Evolutionary conservation across 208 protist genomes (phyloP).

Genomic region (Trypanosoma cruzi): DNA sequence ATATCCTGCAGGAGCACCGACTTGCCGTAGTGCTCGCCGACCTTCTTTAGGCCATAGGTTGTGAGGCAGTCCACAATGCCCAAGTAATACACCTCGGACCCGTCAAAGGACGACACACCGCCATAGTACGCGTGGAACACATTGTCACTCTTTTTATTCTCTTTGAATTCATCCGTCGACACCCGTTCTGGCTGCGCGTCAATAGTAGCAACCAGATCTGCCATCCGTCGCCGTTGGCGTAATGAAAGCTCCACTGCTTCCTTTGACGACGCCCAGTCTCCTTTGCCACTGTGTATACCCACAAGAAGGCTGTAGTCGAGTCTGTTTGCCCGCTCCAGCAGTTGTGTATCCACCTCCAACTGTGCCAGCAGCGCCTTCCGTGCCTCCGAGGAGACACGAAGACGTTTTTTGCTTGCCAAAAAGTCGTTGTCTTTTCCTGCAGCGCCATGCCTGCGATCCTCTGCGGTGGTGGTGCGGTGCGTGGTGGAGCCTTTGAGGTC

Average conservation of each 20-base stretch:
- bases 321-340: constrained; percentile 24
- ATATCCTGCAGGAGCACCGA: constrained; percentile 27
- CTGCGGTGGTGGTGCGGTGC: constrained; percentile 26
- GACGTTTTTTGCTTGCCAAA: constrained; percentile 12
- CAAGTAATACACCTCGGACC: constrained; percentile 35
- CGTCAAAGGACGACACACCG: constrained; percentile 27
- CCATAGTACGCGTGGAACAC: constrained; percentile 30
- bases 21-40: constrained; percentile 35
- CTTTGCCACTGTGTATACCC: constrained; percentile 30
- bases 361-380: constrained; percentile 26
- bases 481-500: constrained; percentile 41
- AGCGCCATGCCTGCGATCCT: constrained; percentile 20
- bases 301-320: constrained; percentile 45
- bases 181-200: not conserved
- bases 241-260: constrained; percentile 5
- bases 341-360: constrained; percentile 26
- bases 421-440: constrained; percentile 42
- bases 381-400: constrained; percentile 15
- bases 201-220: not conserved
- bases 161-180: not conserved
- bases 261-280: not conserved
- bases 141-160: not conserved
- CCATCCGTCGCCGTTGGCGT: constrained; percentile 4
- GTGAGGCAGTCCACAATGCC: constrained; percentile 43
- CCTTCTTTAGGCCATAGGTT: constrained; percentile 32